Percentiles rank a stretch among this genome's conserved stretches.
phyloP scores from a whole-genome alignment of 768 basidiomycete species.

The Suillus luteus region DNA sequence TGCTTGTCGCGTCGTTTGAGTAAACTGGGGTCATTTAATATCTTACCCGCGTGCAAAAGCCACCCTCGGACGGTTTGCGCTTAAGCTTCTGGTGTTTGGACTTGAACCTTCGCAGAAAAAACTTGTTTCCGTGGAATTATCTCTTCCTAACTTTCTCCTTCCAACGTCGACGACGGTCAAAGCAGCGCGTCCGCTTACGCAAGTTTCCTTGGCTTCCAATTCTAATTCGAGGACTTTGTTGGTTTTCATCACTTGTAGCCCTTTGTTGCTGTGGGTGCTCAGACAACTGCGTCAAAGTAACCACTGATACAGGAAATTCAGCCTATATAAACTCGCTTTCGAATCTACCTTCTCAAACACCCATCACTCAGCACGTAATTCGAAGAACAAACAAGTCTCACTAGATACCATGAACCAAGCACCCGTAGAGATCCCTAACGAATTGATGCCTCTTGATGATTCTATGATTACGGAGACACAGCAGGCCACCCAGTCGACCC shows the following conservation, averaged over 20 bases:
- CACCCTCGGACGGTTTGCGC: neutral
- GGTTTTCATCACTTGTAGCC: conserved; percentile 11
- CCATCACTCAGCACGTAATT: conserved; percentile 2
- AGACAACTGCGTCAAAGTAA: conserved; percentile 13
- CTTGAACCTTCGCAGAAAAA: neutral
- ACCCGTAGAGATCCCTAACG: conserved; percentile 17
- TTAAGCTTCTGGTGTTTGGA: conserved; percentile 8
- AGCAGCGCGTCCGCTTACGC: conserved; percentile 10
- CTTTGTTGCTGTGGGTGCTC: conserved; percentile 25
- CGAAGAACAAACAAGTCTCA: conserved; percentile 1
- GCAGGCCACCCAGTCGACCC: conserved; percentile 43
- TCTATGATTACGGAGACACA: conserved; percentile 36
- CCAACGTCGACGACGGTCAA: neutral
- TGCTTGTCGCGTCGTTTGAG: conserved; percentile 4
- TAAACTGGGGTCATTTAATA: conserved; percentile 3
- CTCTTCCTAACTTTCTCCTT: conserved; percentile 9
- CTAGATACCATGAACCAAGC: conserved; percentile 8
- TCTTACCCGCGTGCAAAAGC: neutral
- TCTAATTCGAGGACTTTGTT: conserved; percentile 23
- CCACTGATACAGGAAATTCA: conserved; percentile 2
- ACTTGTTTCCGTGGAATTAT: conserved; percentile 15
- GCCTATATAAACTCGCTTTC: conserved; percentile 10
- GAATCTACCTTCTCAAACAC: neutral
- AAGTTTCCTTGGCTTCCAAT: conserved; percentile 10
- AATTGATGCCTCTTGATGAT: conserved; percentile 31